Base-by-base conservation (phyloP, 2,329 filamentous ascomycete species). In the Fragosphaeria purpurea region DNA sequence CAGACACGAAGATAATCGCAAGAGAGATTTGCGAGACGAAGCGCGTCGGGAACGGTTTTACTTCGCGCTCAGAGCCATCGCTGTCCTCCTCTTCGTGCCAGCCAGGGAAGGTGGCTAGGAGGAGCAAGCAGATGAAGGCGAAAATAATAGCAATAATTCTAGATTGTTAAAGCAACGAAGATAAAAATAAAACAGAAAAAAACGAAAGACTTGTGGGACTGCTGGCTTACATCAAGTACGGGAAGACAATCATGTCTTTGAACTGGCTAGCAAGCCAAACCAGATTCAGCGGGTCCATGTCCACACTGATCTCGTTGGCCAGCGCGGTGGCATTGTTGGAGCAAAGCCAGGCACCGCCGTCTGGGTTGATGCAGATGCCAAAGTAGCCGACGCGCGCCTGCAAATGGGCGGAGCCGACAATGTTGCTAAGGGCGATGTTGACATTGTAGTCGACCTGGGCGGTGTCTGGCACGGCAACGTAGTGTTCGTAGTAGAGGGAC, bases 141-240 rank as follows among this genome's bases (percentile, higher is more conserved):
- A 98, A 89, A 66, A 98, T 87, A 64, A 97, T 90, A 63, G 93
- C 93, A 63, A 98, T 90, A 73, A 98, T 98, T 57, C 88, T 93
- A 58, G 2, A 4, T 22, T 22, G 22, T 22, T 22, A 22, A 3
- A 22, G 22, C 22, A 22, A 22, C 34, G 8, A 6, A 7, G 38
- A 10, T 5, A 5, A 32, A 37, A 35, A 6, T 8, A 22, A 40
- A 43, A 42, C 35, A 31, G 11, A 31, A 30, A 7, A 59, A 10
- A 13, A 11, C 12, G 13, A 12, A 22, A 22, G 3, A 22, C 22
- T 3, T 22, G 22, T 22, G 22, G 22, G 22, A 22, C 22, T 22
- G 22, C 22, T 22, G 22, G 73, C 86, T 74, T 68, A 93, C 86
- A 98, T 84, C 22, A 98, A 73, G 64, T 97, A 98, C 8, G 93